Conservation (phyloP, 2,329 filamentous ascomycete species). For the Colletotrichum sansevieriae region DNA sequence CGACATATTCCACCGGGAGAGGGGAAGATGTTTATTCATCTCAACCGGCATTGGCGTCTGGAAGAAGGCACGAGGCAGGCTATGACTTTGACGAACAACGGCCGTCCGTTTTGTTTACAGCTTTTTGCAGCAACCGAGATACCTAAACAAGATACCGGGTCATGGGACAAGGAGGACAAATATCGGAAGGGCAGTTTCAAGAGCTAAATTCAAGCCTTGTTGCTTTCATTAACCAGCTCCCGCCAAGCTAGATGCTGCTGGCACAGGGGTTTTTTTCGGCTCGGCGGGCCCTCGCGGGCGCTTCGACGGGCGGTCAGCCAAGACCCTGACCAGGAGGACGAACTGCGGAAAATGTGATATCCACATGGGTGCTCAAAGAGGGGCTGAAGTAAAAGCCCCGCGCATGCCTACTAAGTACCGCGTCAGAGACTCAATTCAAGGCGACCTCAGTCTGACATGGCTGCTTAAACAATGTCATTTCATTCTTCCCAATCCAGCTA, state of each 20-base stretch:
- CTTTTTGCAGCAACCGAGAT: slow-evolving; percentile 37
- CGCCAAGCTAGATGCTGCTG: slow-evolving; percentile 22
- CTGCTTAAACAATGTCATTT: background rate
- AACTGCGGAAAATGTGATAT: slow-evolving; percentile 19
- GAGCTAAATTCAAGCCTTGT: slow-evolving; percentile 37
- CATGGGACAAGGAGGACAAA: slow-evolving; percentile 17
- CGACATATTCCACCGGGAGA: slow-evolving; percentile 2
- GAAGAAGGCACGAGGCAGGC: slow-evolving; percentile 32
- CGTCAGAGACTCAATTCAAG: background rate
- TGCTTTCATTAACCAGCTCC: slow-evolving; percentile 22
- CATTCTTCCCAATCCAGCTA: background rate
- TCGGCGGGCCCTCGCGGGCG: slow-evolving; percentile 15
- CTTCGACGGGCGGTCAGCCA: slow-evolving; percentile 29
- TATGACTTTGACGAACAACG: slow-evolving; percentile 33
- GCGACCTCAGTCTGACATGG: background rate
- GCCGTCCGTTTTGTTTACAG: slow-evolving; percentile 32
- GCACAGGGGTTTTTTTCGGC: slow-evolving; percentile 5
- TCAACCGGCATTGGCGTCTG: slow-evolving; percentile 24
- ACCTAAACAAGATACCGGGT: slow-evolving; percentile 35
- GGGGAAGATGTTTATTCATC: slow-evolving; percentile 5
- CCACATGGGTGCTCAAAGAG: slow-evolving; percentile 4
- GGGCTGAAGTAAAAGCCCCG: background rate
- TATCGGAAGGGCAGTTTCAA: slow-evolving; percentile 29
- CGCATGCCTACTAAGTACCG: slow-evolving; percentile 5
- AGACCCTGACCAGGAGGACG: slow-evolving; percentile 6